Base-by-base conservation (phyloP, 78 protist species). In the Emiliania huxleyi region DNA sequence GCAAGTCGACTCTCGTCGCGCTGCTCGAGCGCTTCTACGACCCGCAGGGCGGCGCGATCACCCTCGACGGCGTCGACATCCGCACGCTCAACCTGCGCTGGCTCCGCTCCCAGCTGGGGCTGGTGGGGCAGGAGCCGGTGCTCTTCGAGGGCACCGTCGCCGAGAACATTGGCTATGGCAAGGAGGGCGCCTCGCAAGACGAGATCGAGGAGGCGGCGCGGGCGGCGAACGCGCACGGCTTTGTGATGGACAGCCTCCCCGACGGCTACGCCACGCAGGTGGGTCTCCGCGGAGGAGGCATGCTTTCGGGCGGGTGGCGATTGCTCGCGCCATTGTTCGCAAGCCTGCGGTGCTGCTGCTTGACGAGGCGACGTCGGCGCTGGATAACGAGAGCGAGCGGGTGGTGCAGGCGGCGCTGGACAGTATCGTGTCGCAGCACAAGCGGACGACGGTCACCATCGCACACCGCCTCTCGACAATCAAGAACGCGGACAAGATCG, bases 401-500 rank as follows among this genome's bases (percentile, higher is more conserved):
- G 21, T 93, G 1, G 98, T 98, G 6, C 96, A 94, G 93, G 96
- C 96, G 5, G 98, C 98, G 35, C 49, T 98, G 12, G 96, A 94
- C 43, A 44, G 69, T 21, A 79, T 96, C 56, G 79, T 95, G 91
- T 93, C 87, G 26, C 26, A 6, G 15, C 69, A 94, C 12, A 95
- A 95, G 29, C 87, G 96, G 44, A 98, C 99, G 2, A 90, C 95
- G 21, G 56, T 98, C 37, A 90, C 97, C 62, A 97, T 98, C 81
- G 99, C 99, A 0, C 99, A 98, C 93, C 91, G 99, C 55, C 94
- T 98, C 18, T 88, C 96, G 29, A 98, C 99, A 2, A 88, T 98
- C 91, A 49, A 91, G 38, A 62, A 90, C 69, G 96, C 97, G 0
- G 98, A 97, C 87, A 79, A 87, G 22, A 97, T 98, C 79, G 81